Conservation (phyloP, 352 stramenopile genomes). For the Thalassiosira ordinaria region DNA sequence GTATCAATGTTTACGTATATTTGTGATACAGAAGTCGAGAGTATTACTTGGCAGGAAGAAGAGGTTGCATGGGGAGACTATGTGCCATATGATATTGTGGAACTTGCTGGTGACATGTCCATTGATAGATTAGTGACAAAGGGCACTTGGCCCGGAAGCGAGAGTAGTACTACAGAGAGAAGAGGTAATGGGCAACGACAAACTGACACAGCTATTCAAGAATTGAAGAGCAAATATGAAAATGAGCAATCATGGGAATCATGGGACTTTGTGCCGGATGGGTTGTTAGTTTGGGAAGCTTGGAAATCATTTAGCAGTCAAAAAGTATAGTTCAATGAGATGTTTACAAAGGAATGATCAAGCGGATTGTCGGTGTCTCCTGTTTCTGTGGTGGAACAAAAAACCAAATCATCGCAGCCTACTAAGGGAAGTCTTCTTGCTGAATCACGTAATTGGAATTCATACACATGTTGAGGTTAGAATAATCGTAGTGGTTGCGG, state of each 20-base stretch:
- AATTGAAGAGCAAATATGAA: slow-evolving; percentile 24
- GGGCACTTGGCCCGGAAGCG: slow-evolving; percentile 59
- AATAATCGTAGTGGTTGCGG: too few relatives aligned
- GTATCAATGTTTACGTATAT: slow-evolving; percentile 74
- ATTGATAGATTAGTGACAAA: slow-evolving; percentile 53
- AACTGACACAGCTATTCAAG: too few relatives aligned
- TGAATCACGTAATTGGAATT: too few relatives aligned
- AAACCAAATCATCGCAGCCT: too few relatives aligned
- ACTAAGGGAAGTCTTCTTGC: too few relatives aligned
- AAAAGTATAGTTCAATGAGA: too few relatives aligned
- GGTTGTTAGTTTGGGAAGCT: slow-evolving; percentile 79
- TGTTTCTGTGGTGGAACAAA: too few relatives aligned
- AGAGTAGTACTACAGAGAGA: slow-evolving; percentile 6
- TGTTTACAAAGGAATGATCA: too few relatives aligned
- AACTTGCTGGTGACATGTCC: slow-evolving; percentile 51
- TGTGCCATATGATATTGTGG: slow-evolving; percentile 67
- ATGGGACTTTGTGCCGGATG: slow-evolving; percentile 84
- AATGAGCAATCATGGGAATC: slow-evolving; percentile 40
- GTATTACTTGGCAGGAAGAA: slow-evolving; percentile 77
- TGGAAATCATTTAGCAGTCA: slow-evolving; percentile 41
- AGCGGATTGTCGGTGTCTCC: too few relatives aligned
- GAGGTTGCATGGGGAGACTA: slow-evolving; percentile 81
- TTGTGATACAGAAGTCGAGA: slow-evolving; percentile 58
- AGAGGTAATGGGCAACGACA: neutral
- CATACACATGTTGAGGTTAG: too few relatives aligned